Evolutionary conservation across 108 stramenopile genomes (phyloP).

Genomic region (Nitzschia sp.): DNA sequence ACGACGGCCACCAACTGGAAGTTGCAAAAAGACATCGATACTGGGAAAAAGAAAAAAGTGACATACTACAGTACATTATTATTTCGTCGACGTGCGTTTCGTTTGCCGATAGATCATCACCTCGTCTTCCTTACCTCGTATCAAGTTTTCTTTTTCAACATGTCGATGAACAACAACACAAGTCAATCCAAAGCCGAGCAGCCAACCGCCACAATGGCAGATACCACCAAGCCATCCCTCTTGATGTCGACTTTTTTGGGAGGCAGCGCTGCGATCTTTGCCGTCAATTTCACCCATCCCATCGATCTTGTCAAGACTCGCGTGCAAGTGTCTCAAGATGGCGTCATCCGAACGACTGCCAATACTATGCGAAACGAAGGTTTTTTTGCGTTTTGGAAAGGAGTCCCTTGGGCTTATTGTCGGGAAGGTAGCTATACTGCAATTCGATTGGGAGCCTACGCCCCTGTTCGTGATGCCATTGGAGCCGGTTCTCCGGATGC

Average conservation of each 20-base stretch:
- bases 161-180: background rate
- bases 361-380: constrained; percentile 69
- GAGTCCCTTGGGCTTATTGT: constrained; percentile 59
- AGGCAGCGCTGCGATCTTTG: constrained; percentile 54
- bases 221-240: constrained; percentile 29
- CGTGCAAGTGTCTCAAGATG: constrained; percentile 75
- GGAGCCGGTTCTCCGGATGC: constrained; percentile 50
- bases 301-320: constrained; percentile 91
- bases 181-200: background rate
- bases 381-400: constrained; percentile 81
- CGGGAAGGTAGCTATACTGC: constrained; percentile 72
- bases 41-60: too few relatives aligned
- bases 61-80: too few relatives aligned
- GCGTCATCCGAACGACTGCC: constrained; percentile 35
- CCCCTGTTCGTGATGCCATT: constrained; percentile 58
- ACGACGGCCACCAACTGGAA: too few relatives aligned
- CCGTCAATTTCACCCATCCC: constrained; percentile 78
- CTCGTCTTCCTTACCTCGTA: too few relatives aligned
- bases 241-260: constrained; percentile 51
- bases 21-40: too few relatives aligned
- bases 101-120: too few relatives aligned
- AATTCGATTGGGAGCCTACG: constrained; percentile 53
- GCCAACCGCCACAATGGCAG: constrained; percentile 15
- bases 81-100: too few relatives aligned
- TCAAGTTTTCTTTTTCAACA: background rate